phyloP scores from a whole-genome alignment of 1,284 basidiomycete species.

The Peniophora sp. region DNA sequence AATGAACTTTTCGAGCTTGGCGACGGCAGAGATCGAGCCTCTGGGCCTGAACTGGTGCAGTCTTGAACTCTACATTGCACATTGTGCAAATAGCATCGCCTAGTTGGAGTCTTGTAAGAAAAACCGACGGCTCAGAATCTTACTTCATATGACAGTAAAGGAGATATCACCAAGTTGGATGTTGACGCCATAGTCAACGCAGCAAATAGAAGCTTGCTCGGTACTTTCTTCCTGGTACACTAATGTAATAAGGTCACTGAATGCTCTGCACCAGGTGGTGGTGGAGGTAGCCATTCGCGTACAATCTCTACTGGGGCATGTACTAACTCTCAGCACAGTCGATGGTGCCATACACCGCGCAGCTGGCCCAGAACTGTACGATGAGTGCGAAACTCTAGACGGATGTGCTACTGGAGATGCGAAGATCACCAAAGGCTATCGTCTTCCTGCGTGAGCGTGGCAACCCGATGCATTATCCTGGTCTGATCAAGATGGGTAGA shows the following conservation, averaged over 20 bases:
- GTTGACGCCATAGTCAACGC: slow-evolving; percentile 86
- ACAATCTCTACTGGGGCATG: neutral
- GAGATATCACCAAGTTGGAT: slow-evolving; percentile 68
- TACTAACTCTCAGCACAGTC: slow-evolving; percentile 35
- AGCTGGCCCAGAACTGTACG: slow-evolving; percentile 66
- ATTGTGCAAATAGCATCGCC: no score
- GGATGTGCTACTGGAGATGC: slow-evolving; percentile 81
- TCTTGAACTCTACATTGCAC: no score
- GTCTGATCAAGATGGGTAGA: no score
- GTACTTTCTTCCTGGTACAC: slow-evolving; percentile 28
- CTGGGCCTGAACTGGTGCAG: no score
- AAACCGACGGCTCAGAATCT: no score
- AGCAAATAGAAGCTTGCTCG: slow-evolving; percentile 72
- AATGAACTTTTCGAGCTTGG: neutral
- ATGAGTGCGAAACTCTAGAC: slow-evolving; percentile 68
- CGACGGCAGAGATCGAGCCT: neutral
- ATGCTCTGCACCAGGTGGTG: slow-evolving; percentile 41
- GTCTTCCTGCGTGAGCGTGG: slow-evolving; percentile 65
- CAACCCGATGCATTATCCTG: no score
- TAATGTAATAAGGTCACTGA: neutral
- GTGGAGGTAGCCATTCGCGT: slow-evolving; percentile 48
- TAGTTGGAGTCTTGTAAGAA: no score
- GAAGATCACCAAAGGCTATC: slow-evolving; percentile 74
- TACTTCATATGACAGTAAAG: no score
- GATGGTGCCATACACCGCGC: slow-evolving; percentile 85